Evolutionary conservation across 441 rosid genomes (phyloP), one percentile per base, ranked within the genome.

Genomic region (Populus hybrid): DNA sequence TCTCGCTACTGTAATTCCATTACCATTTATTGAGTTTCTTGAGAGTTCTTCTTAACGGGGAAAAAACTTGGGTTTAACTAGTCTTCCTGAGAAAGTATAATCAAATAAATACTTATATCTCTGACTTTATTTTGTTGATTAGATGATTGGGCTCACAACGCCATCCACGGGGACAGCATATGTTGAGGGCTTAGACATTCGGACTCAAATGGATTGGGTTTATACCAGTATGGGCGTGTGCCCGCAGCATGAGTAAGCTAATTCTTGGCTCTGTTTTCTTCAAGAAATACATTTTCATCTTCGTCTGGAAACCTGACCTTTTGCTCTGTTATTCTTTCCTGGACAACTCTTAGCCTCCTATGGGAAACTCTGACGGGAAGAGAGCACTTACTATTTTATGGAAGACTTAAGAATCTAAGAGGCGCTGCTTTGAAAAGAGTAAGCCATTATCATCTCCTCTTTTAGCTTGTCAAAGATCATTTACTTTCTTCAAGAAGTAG

Each of bases 341-440:
- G 69, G 73, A 38, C 68, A 67, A 68, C 26, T 77, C 80, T 81
- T 77, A 95, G 99, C 86, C 81, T 95, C 86, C 97, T 94, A 21
- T 95, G 99, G 98, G 99, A 92, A 82, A 91, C 93, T 9, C 79
- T 95, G 70, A 92, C 99, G 1, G 99, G 97, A 82, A 88, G 94
- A 79, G 99, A 94, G 83, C 99, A 95, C 89, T 88, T 92, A 34
- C 85, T 95, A 70, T 95, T 95, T 82, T 95, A 95, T 46, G 98
- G 99, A 24, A 86, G 99, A 80, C 97, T 94, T 14, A 95, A 95
- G 88, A 91, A 90, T 78, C 91, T 95, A 21, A 90, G 87, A 80
- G 98, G 98, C 72, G 63, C 89, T 71, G 92, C 87, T 72, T 84
- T 95, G 81, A 85, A 61, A 16, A 89, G 79, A 73, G 98, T 93